Conservation (phyloP, 441 rosid genomes). For the Mallotus repandus region DNA sequence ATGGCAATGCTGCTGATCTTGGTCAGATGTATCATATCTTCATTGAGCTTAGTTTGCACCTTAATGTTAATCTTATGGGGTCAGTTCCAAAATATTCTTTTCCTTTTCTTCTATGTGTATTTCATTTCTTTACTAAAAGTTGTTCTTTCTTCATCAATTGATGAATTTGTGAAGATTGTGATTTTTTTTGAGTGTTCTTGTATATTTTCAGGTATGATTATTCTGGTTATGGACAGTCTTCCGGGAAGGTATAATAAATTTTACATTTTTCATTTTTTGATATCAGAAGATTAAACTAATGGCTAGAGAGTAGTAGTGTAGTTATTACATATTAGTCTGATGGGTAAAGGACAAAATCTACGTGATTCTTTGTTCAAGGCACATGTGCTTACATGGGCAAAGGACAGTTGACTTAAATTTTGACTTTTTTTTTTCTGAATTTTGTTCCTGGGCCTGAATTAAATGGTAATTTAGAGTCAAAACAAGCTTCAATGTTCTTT, state of each 20-base stretch:
- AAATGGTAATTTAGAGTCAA: too few species aligned
- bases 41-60: constrained; percentile 73
- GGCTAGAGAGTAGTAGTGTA: neutral
- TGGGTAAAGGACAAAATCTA: neutral
- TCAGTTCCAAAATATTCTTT: constrained; percentile 22
- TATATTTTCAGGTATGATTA: constrained; percentile 76
- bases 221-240: constrained; percentile 89
- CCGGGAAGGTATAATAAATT: constrained; percentile 73
- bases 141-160: neutral
- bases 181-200: neutral
- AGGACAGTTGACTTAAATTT: neutral
- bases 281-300: neutral
- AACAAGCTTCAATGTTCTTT: neutral
- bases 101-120: neutral
- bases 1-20: constrained; percentile 97
- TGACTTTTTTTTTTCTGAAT: too few species aligned
- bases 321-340: neutral
- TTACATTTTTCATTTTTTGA: too few species aligned
- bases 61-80: constrained; percentile 93
- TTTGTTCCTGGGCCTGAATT: neutral
- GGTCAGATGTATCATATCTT: constrained; percentile 83
- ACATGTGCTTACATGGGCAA: neutral
- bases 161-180: too few species aligned
- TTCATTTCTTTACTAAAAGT: neutral
- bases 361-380: neutral